Base-by-base conservation (phyloP, 2,329 filamentous ascomycete species). In the Penicillium janthinellum region DNA sequence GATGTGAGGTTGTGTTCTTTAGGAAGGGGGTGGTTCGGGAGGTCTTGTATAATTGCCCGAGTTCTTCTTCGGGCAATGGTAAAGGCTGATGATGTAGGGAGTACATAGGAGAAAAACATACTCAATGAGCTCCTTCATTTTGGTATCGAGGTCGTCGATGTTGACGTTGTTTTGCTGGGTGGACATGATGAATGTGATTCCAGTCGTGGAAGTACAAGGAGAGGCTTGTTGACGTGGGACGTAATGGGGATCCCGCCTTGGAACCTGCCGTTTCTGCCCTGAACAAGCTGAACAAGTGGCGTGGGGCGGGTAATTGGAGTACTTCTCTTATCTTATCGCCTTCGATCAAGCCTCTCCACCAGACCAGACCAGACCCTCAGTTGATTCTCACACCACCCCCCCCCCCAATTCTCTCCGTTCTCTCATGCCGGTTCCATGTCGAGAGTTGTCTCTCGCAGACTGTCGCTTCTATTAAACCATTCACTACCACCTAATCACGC, bases 101-200 rank as follows among this genome's bases (percentile, higher is more conserved):
- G 20, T 39, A 6, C 25, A 25, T 25, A 5, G 7, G 11, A 39
- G 14, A 20, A 8, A 12, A 14, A 57, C 50, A 20, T 59, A 62
- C 72, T 66, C 60, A 34, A 74, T 58, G 38, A 73, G 60, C 10
- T 69, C 68, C 10, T 57, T 57, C 68, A 73, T 71, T 38, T 67
- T 66, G 25, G 53, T 53, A 12, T 68, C 64, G 22, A 71, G 38
- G 7, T 57, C 56, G 25, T 63, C 59, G 35, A 66, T 12, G 17
- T 69, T 65, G 50, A 64, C 56, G 15, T 58, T 57, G 34, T 60
- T 52, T 49, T 38, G 52, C 17, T 59, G 54, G 31, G 56, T 20
- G n/a, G 52, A 25, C 67, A 70, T 70, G 12, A 14, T 49, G 56
- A 45, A 54, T 50, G 5, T 22, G 15, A 35, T 37, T 15, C 28